Percentiles rank a stretch among this genome's conserved stretches.
Conservation (phyloP, 768 basidiomycete genomes). For the Macrocybe gigantea region DNA sequence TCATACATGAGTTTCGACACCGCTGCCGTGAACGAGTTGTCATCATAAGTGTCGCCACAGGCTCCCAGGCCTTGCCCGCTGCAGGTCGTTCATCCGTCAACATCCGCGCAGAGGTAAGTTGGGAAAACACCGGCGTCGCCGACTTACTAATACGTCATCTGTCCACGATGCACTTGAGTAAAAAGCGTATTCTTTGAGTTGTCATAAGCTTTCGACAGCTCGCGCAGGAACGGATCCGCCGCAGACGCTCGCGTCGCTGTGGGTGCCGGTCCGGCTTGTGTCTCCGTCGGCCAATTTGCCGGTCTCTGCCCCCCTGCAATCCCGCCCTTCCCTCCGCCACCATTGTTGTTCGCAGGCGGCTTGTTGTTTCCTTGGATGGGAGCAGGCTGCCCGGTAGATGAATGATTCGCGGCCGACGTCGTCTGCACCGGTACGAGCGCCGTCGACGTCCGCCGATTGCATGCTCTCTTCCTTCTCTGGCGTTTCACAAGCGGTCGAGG, state of each 20-base stretch:
- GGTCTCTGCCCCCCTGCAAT: constrained; percentile 15
- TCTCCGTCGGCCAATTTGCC: constrained; percentile 18
- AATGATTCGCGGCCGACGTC: neutral
- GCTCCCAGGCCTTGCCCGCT: constrained; percentile 23
- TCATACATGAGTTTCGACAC: constrained; percentile 21
- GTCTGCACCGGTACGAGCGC: neutral
- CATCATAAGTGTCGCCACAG: constrained; percentile 24
- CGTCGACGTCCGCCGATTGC: neutral
- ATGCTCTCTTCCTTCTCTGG: constrained; percentile 4
- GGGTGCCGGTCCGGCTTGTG: constrained; percentile 16
- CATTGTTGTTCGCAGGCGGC: constrained; percentile 1
- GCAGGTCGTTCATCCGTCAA: constrained; percentile 3
- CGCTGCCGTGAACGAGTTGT: constrained; percentile 22
- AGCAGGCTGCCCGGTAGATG: neutral
- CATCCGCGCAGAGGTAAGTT: neutral
- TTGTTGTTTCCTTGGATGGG: neutral
- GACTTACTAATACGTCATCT: constrained; percentile 27
- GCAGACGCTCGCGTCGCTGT: constrained; percentile 17
- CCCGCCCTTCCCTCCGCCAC: constrained; percentile 5
- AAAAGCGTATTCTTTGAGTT: constrained; percentile 17
- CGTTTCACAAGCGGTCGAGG: neutral
- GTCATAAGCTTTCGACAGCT: constrained; percentile 21
- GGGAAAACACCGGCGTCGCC: too few species aligned
- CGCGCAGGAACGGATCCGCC: constrained; percentile 19
- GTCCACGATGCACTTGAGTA: constrained; percentile 16